Base-by-base conservation (phyloP, 257 asterid species). In the Lycium ferocissimum region DNA sequence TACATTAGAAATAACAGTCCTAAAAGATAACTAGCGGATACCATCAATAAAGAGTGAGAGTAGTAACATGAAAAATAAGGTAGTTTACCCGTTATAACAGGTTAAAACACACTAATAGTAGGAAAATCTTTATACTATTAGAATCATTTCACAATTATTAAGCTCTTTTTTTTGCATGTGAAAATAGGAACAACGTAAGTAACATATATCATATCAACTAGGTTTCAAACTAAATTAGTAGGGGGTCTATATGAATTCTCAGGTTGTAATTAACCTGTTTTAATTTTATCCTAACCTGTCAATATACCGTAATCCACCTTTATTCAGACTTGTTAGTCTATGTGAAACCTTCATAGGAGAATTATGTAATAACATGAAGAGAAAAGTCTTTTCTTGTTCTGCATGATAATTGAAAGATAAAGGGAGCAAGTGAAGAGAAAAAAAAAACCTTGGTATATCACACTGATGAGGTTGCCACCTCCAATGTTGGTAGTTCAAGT, bases 381-480 rank as follows among this genome's bases (percentile, higher is more conserved):
- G 9, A 3, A 1, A 72, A 45, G 18, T 5, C 4, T 3, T 3
- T 40, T 51, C 8, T 13, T 76, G 7, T 1, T 15, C 2, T 76
- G 22, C 20, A 49, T n/a, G 67, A 7, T 0, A 69, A 35, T 43
- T 17, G 20, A 45, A 49, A 17, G 38, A 0, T 15, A 14, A 14
- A 26, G n/a, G 10, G 17, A 80, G 12, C 9, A 59, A 47, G 17
- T 43, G 22, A 62, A 43, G 1, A 3, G 40, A 5, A 79, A 62
- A 67, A 71, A 47, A 20, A 26, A 79, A 93, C 99, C 98, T 92
- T 22, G 98, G 94, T 57, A 94, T 89, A 72, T 93, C 88, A 72
- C 98, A 94, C 0, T 87, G 83, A 83, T 88, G 91, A 72, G 98
- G 96, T 81, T 94, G 94, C 98, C 98, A 94, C 82, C 94, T 85